phyloP scores from a whole-genome alignment of 2,329 filamentous ascomycete species.

The Talaromyces pinophilus region DNA sequence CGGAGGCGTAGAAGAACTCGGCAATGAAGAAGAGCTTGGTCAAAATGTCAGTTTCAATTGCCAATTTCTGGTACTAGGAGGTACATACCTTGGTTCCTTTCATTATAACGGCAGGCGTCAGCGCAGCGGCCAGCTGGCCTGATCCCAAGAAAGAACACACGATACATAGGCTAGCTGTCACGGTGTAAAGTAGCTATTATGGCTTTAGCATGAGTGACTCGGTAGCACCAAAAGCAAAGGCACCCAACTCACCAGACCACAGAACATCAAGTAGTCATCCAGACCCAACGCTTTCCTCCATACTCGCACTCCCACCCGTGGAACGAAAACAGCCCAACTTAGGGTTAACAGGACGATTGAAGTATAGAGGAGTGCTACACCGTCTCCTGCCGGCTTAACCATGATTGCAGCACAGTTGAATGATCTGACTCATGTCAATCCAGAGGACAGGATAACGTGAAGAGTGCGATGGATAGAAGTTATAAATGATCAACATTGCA shows the following conservation, averaged over 20 bases:
- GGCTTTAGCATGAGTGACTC: background rate
- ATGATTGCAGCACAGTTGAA: background rate
- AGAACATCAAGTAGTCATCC: constrained; percentile 15
- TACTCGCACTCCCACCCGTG: constrained; percentile 5
- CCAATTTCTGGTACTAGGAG: background rate
- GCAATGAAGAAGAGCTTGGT: constrained; percentile 18
- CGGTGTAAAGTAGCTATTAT: background rate
- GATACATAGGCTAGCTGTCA: constrained; percentile 13
- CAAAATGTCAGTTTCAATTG: background rate
- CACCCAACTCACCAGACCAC: background rate
- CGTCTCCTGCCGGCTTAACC: constrained; percentile 16
- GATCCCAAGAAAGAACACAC: constrained; percentile 15
- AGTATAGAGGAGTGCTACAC: constrained; percentile 11
- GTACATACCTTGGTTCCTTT: constrained; percentile 18
- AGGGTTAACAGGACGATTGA: constrained; percentile 11
- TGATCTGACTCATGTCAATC: background rate
- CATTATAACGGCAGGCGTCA: background rate
- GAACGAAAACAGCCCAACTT: constrained; percentile 7
- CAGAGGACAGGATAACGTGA: background rate
- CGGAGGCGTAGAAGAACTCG: constrained; percentile 19
- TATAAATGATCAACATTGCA: background rate
- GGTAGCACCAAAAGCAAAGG: background rate
- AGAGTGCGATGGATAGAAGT: background rate
- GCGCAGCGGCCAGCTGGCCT: constrained; percentile 2
- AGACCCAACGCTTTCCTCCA: constrained; percentile 16